Evolutionary conservation across 2,329 filamentous ascomycete species (phyloP).

Genomic region (Chaetomium olivaceum): DNA sequence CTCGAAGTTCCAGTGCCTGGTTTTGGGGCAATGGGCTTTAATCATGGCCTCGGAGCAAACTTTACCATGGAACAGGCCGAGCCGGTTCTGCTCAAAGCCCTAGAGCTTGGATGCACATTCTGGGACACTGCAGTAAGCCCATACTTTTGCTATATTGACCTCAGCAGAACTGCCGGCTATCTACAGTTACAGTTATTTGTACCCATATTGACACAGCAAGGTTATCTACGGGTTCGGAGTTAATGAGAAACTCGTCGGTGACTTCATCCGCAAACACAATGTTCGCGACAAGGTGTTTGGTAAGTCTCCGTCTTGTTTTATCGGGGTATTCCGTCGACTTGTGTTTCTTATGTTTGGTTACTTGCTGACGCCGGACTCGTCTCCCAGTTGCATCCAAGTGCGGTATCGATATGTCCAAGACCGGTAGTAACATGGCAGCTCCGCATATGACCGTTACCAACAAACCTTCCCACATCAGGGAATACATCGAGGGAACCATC

Average conservation of each 20-base stretch:
- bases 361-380: slow-evolving; percentile 1
- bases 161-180: not conserved
- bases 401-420: slow-evolving; percentile 1
- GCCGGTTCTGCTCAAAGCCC: slow-evolving; percentile 7
- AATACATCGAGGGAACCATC: slow-evolving; percentile 14
- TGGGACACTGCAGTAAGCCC: slow-evolving; percentile 12
- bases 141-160: not conserved
- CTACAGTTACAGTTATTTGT: not conserved
- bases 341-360: not conserved
- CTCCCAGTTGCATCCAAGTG: slow-evolving; percentile 15
- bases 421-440: not conserved
- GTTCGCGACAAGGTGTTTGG: slow-evolving; percentile 14
- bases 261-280: slow-evolving; percentile 16
- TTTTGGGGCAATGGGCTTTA: slow-evolving; percentile 13
- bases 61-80: slow-evolving; percentile 11
- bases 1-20: slow-evolving; percentile 9
- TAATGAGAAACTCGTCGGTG: slow-evolving; percentile 13
- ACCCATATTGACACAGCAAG: not conserved
- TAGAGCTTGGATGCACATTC: slow-evolving; percentile 16
- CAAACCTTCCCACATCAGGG: slow-evolving; percentile 10
- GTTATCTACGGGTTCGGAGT: slow-evolving; percentile 4
- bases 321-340: not conserved
- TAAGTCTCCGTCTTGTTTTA: slow-evolving; percentile 1
- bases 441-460: slow-evolving; percentile 13
- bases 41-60: slow-evolving; percentile 8